Percentiles rank a stretch among this genome's conserved stretches.
These are phyloP conservation scores for Cucumis hystrix DNA, from an alignment of 306 rosid genomes.

Conservation along the genomic window DNA sequence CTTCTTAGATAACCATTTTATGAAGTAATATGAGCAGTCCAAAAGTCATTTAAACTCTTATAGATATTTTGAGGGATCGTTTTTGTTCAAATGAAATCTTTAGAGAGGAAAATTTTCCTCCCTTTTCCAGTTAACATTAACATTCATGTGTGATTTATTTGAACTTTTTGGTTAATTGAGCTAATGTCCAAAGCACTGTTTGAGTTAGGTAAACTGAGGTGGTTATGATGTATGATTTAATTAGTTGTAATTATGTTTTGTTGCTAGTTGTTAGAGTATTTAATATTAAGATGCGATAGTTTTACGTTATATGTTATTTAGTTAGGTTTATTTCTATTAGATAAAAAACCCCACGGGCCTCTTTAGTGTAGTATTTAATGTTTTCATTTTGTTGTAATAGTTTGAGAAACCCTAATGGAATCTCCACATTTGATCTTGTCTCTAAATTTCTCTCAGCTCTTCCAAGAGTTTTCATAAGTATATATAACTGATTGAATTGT, in stretches of 20 bases:
- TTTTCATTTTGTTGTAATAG: no score
- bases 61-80: neutral
- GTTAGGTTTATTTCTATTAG: no score
- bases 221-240: neutral
- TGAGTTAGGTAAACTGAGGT: neutral
- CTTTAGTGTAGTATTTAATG: no score
- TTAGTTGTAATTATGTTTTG: neutral
- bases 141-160: neutral
- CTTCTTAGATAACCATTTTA: neutral
- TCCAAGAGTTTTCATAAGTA: neutral
- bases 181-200: neutral
- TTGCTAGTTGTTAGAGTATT: no score
- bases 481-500: neutral
- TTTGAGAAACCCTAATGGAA: no score
- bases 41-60: neutral
- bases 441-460: no score
- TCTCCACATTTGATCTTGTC: no score
- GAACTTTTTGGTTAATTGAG: neutral
- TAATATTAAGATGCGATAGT: no score
- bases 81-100: neutral
- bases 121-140: neutral
- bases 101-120: neutral
- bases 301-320: no score
- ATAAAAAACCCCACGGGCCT: no score
- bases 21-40: neutral